phyloP scores from a whole-genome alignment of 257 asterid genomes.

The Datura wrightii region DNA sequence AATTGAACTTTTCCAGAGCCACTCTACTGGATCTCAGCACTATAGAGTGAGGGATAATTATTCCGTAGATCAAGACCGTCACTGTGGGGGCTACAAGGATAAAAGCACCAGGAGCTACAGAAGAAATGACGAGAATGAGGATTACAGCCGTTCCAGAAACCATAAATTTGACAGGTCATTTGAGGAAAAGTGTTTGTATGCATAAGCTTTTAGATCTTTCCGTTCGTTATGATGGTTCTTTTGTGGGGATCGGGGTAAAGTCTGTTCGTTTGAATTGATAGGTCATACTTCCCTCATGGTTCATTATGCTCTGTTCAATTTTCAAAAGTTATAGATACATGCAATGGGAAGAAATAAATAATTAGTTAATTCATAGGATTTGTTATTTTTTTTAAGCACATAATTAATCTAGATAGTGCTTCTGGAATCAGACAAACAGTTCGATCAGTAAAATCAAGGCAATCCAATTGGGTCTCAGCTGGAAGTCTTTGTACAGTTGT shows the following conservation, averaged over 20 bases:
- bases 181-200: slow-evolving; percentile 27
- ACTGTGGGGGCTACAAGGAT: slow-evolving; percentile 12
- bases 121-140: slow-evolving; percentile 55
- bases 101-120: slow-evolving; percentile 42
- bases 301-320: not conserved
- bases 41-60: slow-evolving; percentile 42
- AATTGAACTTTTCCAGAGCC: slow-evolving; percentile 42
- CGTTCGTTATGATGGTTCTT: not conserved
- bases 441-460: slow-evolving; percentile 1
- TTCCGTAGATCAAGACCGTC: slow-evolving; percentile 38
- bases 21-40: slow-evolving; percentile 45
- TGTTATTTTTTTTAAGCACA: not conserved
- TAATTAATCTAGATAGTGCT: not conserved
- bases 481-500: slow-evolving; percentile 1
- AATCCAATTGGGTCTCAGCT: slow-evolving; percentile 7
- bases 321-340: not conserved
- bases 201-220: slow-evolving; percentile 30
- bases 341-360: slow-evolving; percentile 19
- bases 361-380: not conserved
- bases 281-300: not conserved
- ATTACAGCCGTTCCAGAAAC: slow-evolving; percentile 48
- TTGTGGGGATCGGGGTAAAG: not conserved
- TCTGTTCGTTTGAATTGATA: not conserved
- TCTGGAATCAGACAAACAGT: not conserved
- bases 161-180: slow-evolving; percentile 58